These are phyloP conservation scores for Erythrophleum ivorense DNA, from an alignment of 331 rosid genomes.

Conservation along the genomic window DNA sequence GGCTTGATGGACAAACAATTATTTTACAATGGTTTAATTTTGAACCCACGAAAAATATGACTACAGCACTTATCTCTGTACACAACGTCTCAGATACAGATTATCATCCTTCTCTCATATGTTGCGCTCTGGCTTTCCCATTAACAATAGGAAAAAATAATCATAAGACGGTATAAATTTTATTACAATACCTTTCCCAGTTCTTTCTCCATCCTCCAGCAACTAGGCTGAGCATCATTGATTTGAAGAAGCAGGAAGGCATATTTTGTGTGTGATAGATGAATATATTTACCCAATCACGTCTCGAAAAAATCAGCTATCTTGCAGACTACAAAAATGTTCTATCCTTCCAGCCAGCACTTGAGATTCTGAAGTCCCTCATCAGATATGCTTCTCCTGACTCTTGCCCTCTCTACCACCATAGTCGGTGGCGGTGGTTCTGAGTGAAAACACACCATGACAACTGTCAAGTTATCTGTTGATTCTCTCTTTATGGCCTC, in stretches of 20 bases:
- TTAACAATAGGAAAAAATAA: constrained; percentile 5
- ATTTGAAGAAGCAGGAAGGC: constrained; percentile 26
- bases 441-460: constrained; percentile 63
- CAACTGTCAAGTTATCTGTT: constrained; percentile 62
- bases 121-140: constrained; percentile 24
- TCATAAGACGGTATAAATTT: constrained; percentile 3
- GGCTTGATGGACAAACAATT: neutral
- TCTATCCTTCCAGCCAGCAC: constrained; percentile 46
- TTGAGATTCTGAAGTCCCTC: constrained; percentile 68
- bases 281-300: constrained; percentile 34
- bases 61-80: constrained; percentile 33
- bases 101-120: constrained; percentile 20
- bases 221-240: constrained; percentile 33
- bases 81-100: constrained; percentile 29
- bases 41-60: neutral
- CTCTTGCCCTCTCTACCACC: constrained; percentile 51
- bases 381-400: constrained; percentile 65
- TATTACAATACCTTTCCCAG: constrained; percentile 13
- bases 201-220: constrained; percentile 35
- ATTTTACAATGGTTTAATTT: constrained; percentile 19
- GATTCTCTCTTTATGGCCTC: constrained; percentile 64
- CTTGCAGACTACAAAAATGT: neutral
- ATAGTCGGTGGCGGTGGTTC: constrained; percentile 60
- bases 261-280: constrained; percentile 30
- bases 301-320: constrained; percentile 3